These are phyloP conservation scores for Acanthamoeba sp. DNA, from an alignment of 208 protist genomes.

Conservation along the genomic window DNA sequence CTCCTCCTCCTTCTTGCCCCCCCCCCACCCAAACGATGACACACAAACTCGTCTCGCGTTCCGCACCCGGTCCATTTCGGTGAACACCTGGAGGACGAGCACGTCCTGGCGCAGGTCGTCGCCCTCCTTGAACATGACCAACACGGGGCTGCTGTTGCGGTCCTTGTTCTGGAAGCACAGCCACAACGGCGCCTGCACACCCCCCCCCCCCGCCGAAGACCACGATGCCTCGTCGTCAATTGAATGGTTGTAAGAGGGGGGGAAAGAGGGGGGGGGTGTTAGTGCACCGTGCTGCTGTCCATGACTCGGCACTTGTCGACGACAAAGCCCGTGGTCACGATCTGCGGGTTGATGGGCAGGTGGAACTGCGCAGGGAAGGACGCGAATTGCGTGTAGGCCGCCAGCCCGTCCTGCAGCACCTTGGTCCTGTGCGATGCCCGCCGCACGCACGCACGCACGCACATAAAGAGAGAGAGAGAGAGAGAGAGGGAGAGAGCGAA, in stretches of 20 bases:
- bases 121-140: conserved; percentile 88
- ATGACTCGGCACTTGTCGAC: conserved; percentile 78
- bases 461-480: neutral
- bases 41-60: conserved; percentile 85
- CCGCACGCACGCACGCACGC: neutral
- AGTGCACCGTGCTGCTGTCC: conserved; percentile 78
- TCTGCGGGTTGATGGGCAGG: conserved; percentile 76
- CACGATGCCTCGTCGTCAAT: too few relatives aligned
- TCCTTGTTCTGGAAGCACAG: conserved; percentile 88
- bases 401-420: neutral
- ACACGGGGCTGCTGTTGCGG: neutral
- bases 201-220: too few relatives aligned
- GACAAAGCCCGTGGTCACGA: conserved; percentile 76
- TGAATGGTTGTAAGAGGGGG: too few relatives aligned
- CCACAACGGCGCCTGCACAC: conserved; percentile 87
- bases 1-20: too few relatives aligned
- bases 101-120: conserved; percentile 88
- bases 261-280: too few relatives aligned
- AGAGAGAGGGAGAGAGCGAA: too few relatives aligned
- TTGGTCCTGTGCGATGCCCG: neutral
- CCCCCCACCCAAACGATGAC: too few relatives aligned
- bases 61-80: conserved; percentile 76
- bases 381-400: neutral
- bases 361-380: neutral
- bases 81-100: conserved; percentile 87